Conservation (phyloP, 371 early-diverging fungal genomes). For the Lichtheimia ramosa region DNA sequence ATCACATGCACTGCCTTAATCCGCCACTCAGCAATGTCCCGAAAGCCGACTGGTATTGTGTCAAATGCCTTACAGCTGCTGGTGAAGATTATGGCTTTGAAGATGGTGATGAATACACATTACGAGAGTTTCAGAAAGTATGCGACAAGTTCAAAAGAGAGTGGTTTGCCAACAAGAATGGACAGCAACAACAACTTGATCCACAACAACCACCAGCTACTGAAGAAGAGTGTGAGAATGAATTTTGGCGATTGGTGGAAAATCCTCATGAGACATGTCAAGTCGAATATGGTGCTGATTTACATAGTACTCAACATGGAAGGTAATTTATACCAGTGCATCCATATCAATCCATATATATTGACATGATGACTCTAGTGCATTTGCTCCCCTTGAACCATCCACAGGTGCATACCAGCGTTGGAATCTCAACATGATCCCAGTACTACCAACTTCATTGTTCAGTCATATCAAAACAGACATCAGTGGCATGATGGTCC, state of each 20-base stretch:
- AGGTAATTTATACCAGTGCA: slow-evolving; percentile 47
- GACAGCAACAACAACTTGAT: slow-evolving; percentile 8
- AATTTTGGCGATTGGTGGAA: slow-evolving; percentile 93
- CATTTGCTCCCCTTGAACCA: slow-evolving; percentile 17
- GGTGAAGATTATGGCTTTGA: slow-evolving; percentile 94
- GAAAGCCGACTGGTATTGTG: slow-evolving; percentile 84
- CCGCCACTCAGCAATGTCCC: slow-evolving; percentile 73
- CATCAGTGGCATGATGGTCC: slow-evolving; percentile 94
- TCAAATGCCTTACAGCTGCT: slow-evolving; percentile 74
- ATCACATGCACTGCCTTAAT: slow-evolving; percentile 79
- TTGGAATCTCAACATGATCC: slow-evolving; percentile 91
- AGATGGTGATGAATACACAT: slow-evolving; percentile 76
- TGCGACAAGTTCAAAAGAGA: slow-evolving; percentile 80
- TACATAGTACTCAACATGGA: slow-evolving; percentile 90
- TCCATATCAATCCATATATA: neutral
- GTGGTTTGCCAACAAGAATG: slow-evolving; percentile 55
- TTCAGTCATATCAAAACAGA: slow-evolving; percentile 87
- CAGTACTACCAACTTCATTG: slow-evolving; percentile 77
- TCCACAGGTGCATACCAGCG: slow-evolving; percentile 22
- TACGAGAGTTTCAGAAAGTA: slow-evolving; percentile 78
- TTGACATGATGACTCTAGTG: slow-evolving; percentile 6
- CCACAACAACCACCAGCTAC: slow-evolving; percentile 43
- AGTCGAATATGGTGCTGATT: slow-evolving; percentile 96
- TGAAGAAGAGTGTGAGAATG: slow-evolving; percentile 86
- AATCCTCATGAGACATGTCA: slow-evolving; percentile 85